Evolutionary conservation across 1,284 basidiomycete genomes (phyloP), one percentile per base, ranked within the genome.

Genomic region (Ceratobasidium sp.): DNA sequence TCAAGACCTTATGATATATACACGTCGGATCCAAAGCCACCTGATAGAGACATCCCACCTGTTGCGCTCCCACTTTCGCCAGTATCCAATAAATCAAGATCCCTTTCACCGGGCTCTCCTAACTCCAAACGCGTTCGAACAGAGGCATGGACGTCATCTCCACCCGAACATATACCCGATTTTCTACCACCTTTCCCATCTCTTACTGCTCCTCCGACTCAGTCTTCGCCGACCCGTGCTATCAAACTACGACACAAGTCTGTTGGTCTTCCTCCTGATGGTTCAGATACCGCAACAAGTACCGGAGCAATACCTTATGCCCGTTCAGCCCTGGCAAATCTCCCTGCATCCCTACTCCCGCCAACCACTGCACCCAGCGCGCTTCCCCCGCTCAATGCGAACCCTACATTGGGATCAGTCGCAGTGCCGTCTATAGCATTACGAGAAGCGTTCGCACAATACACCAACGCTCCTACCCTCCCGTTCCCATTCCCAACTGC

Each of bases 111-210:
- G 4, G 57, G 47, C 21, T n/a, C 59, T 0, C 82, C 82, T 18
- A 79, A 82, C 4, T 81, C 86, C 70, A 90, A 91, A 82, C 85
- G 89, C 66, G 81, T 83, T 52, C 82, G 89, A 49, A 85, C 82
- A 32, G 78, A 84, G 7, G 83, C 80, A 71, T 91, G 89, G 89
- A 80, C 26, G 43, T 41, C 59, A 21, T 46, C 85, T 26, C 85
- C 89, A 4, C 88, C 88, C 73, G 80, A 85, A 55, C 84, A 91
- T 78, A 83, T 91, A 71, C 90, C 90, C 23, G 82, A 85, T 75
- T 89, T 88, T 76, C 80, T 91, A 4, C 90, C 90, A 0, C 88
- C 89, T 0, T 91, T 91, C 77, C 90, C 89, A 4, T 32, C 32
- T 18, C 9, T 38, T 14, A 30, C 38, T n/a, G 18, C 26, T n/a